A percentile compares a stretch with the other conserved stretches of the same genome.
These are phyloP conservation scores for Alnus glutinosa DNA, from an alignment of 306 rosid genomes.

Conservation along the genomic window DNA sequence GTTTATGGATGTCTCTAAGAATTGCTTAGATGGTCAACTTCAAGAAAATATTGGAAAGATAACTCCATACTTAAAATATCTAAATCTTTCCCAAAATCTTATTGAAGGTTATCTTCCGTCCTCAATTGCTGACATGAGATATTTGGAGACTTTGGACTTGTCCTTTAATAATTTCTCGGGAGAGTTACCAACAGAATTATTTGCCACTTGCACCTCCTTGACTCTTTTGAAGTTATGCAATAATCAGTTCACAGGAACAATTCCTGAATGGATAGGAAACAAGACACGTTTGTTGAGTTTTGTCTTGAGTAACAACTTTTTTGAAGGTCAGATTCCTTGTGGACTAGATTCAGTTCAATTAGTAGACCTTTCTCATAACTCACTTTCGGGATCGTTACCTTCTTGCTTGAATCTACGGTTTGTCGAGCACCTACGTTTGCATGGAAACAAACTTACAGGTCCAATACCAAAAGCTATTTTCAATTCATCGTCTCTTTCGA, in stretches of 20 bases:
- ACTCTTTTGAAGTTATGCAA: not conserved
- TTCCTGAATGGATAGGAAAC: not conserved
- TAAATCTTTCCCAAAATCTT: not conserved
- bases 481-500: not conserved
- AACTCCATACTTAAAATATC: not conserved
- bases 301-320: not conserved
- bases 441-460: not conserved
- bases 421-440: not conserved
- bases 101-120: conserved; percentile 20
- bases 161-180: conserved; percentile 15
- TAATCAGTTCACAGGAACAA: not conserved
- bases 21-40: not conserved
- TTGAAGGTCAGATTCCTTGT: not conserved
- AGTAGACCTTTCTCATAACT: conserved; percentile 8
- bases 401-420: not conserved
- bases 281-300: not conserved
- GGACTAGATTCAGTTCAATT: not conserved
- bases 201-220: not conserved
- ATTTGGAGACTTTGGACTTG: not conserved
- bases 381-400: conserved; percentile 4
- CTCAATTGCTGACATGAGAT: not conserved
- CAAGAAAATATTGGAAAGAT: not conserved
- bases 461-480: not conserved
- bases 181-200: not conserved
- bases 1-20: not conserved